Percentiles rank a stretch among this genome's conserved stretches.
phyloP scores from a whole-genome alignment of 2,329 filamentous ascomycete genomes.

The Madurella mycetomatis region DNA sequence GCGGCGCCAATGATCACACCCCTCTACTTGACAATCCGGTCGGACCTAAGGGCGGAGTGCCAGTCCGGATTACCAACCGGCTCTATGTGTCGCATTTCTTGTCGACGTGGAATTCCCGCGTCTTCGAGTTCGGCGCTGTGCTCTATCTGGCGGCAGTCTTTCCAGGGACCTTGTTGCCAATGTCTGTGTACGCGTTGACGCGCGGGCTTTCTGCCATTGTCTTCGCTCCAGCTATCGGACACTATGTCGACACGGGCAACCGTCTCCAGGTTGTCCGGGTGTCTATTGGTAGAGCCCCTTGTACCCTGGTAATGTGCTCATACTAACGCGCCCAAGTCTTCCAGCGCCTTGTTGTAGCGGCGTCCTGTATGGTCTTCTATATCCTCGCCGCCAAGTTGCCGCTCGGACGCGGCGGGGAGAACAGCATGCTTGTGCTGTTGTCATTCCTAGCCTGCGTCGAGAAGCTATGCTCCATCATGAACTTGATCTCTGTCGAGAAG shows the following conservation, averaged over 20 bases:
- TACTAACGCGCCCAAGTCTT: neutral
- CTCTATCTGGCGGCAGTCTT: slow-evolving; percentile 54
- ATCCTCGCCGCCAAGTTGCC: slow-evolving; percentile 23
- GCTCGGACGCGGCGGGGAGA: slow-evolving; percentile 29
- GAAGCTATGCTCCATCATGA: slow-evolving; percentile 61
- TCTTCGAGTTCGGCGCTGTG: slow-evolving; percentile 54
- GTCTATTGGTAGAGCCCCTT: slow-evolving; percentile 38
- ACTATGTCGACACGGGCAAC: slow-evolving; percentile 51
- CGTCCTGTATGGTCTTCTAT: slow-evolving; percentile 45
- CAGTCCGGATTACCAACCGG: slow-evolving; percentile 11
- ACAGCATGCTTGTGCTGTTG: slow-evolving; percentile 32
- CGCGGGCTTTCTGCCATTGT: slow-evolving; percentile 54
- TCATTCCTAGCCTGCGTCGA: slow-evolving; percentile 62
- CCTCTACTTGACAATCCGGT: no score
- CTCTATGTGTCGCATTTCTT: slow-evolving; percentile 58
- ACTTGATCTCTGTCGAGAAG: slow-evolving; percentile 63
- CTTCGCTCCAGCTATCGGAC: slow-evolving; percentile 55
- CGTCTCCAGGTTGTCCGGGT: slow-evolving; percentile 47
- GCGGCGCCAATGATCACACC: no score
- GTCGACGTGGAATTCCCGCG: slow-evolving; percentile 60
- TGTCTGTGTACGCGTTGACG: slow-evolving; percentile 63
- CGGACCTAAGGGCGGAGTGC: no score
- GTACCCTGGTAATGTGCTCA: neutral
- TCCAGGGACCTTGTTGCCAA: slow-evolving; percentile 56
- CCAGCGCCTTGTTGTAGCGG: slow-evolving; percentile 42